Conservation (phyloP, 768 basidiomycete genomes). For the Lentinula sp. region DNA sequence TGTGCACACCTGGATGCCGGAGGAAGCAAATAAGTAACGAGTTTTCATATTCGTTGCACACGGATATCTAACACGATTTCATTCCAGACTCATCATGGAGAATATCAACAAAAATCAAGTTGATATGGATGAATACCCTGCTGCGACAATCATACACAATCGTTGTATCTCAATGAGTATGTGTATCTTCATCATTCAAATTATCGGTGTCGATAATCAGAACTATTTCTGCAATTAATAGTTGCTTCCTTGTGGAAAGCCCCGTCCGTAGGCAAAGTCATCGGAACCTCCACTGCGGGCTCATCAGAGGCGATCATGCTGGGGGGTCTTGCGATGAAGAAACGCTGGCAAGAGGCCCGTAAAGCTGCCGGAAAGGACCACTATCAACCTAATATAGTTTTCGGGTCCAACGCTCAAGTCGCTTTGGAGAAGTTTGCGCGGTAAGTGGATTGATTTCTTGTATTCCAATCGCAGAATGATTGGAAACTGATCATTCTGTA, state of each 20-base stretch:
- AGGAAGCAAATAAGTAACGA: slow-evolving; percentile 28
- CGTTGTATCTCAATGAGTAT: slow-evolving; percentile 49
- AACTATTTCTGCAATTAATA: slow-evolving; percentile 9
- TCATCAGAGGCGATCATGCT: slow-evolving; percentile 67
- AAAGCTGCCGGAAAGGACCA: slow-evolving; percentile 53
- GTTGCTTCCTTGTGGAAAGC: slow-evolving; percentile 62
- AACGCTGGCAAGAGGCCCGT: slow-evolving; percentile 57
- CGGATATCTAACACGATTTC: background rate
- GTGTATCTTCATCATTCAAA: slow-evolving; percentile 13
- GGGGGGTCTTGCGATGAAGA: slow-evolving; percentile 65
- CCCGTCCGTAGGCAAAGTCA: slow-evolving; percentile 44
- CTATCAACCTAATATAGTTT: slow-evolving; percentile 51
- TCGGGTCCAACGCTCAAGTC: slow-evolving; percentile 58
- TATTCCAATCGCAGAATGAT: background rate
- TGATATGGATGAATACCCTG: slow-evolving; percentile 65
- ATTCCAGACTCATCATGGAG: slow-evolving; percentile 46
- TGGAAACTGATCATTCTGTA: slow-evolving; percentile 10
- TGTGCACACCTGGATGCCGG: slow-evolving; percentile 56
- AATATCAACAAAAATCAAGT: slow-evolving; percentile 62
- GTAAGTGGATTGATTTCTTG: slow-evolving; percentile 10
- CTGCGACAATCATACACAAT: slow-evolving; percentile 44
- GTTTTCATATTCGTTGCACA: background rate
- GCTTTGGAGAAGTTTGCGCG: slow-evolving; percentile 63
- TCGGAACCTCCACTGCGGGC: slow-evolving; percentile 62
- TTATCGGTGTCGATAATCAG: background rate